Conservation (phyloP, 2,329 filamentous ascomycete genomes). For the Curvularia sp. region DNA sequence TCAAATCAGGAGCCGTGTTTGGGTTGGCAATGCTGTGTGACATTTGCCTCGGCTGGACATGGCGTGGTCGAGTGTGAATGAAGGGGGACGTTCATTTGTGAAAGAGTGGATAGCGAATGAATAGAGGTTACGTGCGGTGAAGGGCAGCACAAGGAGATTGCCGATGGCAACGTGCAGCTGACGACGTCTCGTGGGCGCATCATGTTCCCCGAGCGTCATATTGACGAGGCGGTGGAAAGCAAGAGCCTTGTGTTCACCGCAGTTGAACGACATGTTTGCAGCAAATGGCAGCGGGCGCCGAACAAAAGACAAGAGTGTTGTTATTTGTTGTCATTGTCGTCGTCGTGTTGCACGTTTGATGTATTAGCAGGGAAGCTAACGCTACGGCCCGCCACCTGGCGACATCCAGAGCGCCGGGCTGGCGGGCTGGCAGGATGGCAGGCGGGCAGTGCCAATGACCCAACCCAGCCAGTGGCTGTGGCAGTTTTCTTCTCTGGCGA, state of each 20-base stretch:
- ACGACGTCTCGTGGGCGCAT: conserved; percentile 22
- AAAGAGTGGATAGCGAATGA: conserved; percentile 16
- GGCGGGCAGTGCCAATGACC: background rate
- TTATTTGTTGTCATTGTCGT: background rate
- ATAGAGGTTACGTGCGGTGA: conserved; percentile 8
- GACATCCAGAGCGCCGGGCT: conserved; percentile 14
- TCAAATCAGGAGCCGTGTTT: conserved; percentile 27
- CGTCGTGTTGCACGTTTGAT: conserved; percentile 9
- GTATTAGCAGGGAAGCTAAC: conserved; percentile 25
- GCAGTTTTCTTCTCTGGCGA: conserved; percentile 1
- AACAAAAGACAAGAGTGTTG: background rate
- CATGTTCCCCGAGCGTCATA: conserved; percentile 12
- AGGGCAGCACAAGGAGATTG: conserved; percentile 12
- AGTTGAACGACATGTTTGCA: conserved; percentile 6
- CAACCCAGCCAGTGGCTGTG: background rate
- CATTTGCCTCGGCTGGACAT: conserved; percentile 6
- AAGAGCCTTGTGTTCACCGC: conserved; percentile 7
- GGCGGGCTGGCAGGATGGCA: background rate
- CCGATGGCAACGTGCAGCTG: conserved; percentile 29
- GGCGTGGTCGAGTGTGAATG: conserved; percentile 25
- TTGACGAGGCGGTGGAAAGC: conserved; percentile 6
- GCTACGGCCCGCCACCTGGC: conserved; percentile 26
- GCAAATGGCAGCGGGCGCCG: background rate
- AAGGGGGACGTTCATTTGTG: conserved; percentile 24
- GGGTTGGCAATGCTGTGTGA: conserved; percentile 33